Evolutionary conservation across 1,284 basidiomycete species (phyloP).

Genomic region (Golubevia pallescens): DNA sequence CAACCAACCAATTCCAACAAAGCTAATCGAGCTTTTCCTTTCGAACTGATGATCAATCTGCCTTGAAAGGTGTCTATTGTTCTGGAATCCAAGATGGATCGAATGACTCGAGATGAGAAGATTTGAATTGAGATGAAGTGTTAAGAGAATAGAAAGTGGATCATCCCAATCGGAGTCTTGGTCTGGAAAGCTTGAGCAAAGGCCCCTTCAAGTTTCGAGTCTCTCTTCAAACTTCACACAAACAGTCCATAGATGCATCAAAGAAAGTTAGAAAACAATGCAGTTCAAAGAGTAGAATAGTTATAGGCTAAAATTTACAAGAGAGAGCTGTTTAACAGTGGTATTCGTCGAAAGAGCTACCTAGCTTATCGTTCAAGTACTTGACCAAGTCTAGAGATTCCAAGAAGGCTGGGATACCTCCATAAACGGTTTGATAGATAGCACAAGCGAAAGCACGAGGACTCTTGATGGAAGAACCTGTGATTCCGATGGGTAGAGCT

Average conservation of each 20-base stretch:
- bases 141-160: no score
- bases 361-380: neutral
- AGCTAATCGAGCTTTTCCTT: neutral
- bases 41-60: neutral
- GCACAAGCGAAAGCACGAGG: constrained; percentile 10
- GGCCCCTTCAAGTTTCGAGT: no score
- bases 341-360: neutral
- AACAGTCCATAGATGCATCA: no score
- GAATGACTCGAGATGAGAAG: neutral
- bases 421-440: constrained; percentile 7
- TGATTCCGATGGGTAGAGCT: constrained; percentile 9
- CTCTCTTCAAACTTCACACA: no score
- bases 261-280: no score
- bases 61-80: neutral
- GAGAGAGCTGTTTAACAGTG: neutral
- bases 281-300: no score
- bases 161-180: no score
- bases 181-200: no score
- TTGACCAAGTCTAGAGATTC: constrained; percentile 11
- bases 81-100: neutral
- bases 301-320: no score
- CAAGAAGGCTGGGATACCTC: constrained; percentile 6
- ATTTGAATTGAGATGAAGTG: no score
- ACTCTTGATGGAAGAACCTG: neutral
- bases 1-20: neutral